Evolutionary conservation across 345 rosid genomes (phyloP).

Genomic region (Gossypium herbaceum): DNA sequence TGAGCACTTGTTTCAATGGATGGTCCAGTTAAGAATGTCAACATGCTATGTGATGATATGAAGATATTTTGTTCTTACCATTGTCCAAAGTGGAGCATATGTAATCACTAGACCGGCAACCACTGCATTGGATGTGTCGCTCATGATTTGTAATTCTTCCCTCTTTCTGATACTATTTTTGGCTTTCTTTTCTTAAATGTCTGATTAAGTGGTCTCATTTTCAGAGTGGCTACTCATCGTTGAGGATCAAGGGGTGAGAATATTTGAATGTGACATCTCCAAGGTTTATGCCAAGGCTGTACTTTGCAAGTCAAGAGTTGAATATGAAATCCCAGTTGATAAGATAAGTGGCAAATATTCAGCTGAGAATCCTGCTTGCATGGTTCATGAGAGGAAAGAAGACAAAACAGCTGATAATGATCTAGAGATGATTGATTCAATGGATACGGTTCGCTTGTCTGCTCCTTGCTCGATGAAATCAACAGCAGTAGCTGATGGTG

Average conservation of each 20-base stretch:
- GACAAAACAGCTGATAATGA: conserved; percentile 18
- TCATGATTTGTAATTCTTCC: conserved; percentile 3
- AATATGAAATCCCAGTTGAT: conserved; percentile 22
- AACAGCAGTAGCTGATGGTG: conserved; percentile 21
- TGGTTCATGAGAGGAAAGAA: conserved; percentile 9
- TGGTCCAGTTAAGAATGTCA: conserved; percentile 1
- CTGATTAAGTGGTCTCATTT: conserved; percentile 20
- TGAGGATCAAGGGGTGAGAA: conserved; percentile 56
- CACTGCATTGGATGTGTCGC: not conserved
- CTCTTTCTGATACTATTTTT: not conserved
- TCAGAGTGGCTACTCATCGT: conserved; percentile 60
- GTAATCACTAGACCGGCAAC: conserved; percentile 5
- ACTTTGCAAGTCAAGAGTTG: conserved; percentile 34
- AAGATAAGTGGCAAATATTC: conserved; percentile 22
- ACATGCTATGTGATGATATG: conserved; percentile 5
- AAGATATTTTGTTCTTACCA: conserved; percentile 7
- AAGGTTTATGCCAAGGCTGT: conserved; percentile 47
- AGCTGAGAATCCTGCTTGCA: conserved; percentile 8
- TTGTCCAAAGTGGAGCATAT: conserved; percentile 6
- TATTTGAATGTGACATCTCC: conserved; percentile 46
- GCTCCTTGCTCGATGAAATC: conserved; percentile 24
- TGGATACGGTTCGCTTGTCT: conserved; percentile 7
- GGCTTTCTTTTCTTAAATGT: not conserved
- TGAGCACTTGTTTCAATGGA: conserved; percentile 6
- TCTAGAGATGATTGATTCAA: conserved; percentile 23